Base-by-base conservation (phyloP, 257 asterid species). In the Penstemon barbatus region DNA sequence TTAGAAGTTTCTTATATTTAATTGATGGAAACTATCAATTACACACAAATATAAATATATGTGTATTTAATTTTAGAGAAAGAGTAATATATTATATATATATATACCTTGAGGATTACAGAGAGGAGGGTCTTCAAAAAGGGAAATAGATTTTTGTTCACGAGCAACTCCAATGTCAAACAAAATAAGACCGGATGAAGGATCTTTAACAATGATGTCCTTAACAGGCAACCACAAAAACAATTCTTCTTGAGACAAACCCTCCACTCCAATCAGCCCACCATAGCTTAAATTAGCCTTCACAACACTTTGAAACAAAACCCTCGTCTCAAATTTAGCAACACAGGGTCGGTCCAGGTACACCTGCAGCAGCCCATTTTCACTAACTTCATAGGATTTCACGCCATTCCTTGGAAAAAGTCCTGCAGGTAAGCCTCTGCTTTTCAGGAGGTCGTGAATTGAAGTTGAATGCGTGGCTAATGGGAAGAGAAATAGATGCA, bases 161-260 rank as follows among this genome's bases (percentile, higher is more conserved):
- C 84, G 84, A 63, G 98, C 98, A n/a, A 92, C 69, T 0, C 98
- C 98, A 60, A 92, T 92, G 49, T 92, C 97, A 57, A 92, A 92
- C 49, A 92, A 36, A 59, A 92, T 92, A 4, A 92, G 57, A 3
- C 98, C 98, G 25, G 97, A 89, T 0, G 89, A 78, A 50, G 98
- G 96, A 77, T 92, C 97, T 46, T 66, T 61, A 1, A 89, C 98
- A 4, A 89, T 89, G 51, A 92, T 92, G 7, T 83, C 98, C 73
- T 86, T 92, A 5, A 92, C 97, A 5, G 98, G 97, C 25, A 92
- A 66, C 98, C 97, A 92, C 10, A 92, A 52, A 40, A 92, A 92
- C 4, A 92, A 90, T 82, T 92, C 98, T 59, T 92, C 93, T 57
- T 92, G 95, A 18, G 95, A 82, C 60, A 92, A 67, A 0, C 98